phyloP scores from a whole-genome alignment of 371 early-diverging fungal species.

The Haplosporangium sp. region DNA sequence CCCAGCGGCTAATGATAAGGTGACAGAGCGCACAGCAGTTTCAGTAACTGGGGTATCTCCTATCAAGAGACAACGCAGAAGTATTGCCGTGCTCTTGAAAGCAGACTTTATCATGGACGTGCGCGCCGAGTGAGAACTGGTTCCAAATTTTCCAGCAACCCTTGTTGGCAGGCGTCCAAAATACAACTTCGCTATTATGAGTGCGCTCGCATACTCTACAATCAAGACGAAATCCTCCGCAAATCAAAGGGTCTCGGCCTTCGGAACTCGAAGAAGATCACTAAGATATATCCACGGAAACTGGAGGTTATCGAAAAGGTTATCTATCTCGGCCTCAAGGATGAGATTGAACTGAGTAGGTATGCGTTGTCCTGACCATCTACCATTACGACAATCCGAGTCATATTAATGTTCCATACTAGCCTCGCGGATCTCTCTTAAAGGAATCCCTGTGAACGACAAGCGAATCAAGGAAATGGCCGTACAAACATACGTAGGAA shows the following conservation, averaged over 20 bases:
- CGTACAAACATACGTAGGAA: neutral
- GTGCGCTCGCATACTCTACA: neutral
- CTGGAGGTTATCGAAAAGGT: constrained; percentile 1
- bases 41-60: neutral
- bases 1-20: neutral
- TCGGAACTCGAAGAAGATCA: neutral
- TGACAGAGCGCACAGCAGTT: neutral
- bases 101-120: neutral
- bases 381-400: neutral
- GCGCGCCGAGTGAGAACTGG: neutral
- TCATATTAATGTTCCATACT: too few relatives aligned
- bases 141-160: neutral
- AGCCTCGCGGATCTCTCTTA: too few relatives aligned
- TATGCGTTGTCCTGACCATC: neutral
- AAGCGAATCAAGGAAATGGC: neutral
- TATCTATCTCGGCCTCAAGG: neutral
- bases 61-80: neutral
- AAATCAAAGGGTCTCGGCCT: neutral
- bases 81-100: neutral
- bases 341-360: neutral
- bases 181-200: neutral
- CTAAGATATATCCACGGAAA: constrained; percentile 9
- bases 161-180: neutral
- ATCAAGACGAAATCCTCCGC: neutral
- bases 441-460: constrained; percentile 6